Evolutionary conservation across 768 basidiomycete genomes (phyloP).

Genomic region (Hygrophorus pudorinus): DNA sequence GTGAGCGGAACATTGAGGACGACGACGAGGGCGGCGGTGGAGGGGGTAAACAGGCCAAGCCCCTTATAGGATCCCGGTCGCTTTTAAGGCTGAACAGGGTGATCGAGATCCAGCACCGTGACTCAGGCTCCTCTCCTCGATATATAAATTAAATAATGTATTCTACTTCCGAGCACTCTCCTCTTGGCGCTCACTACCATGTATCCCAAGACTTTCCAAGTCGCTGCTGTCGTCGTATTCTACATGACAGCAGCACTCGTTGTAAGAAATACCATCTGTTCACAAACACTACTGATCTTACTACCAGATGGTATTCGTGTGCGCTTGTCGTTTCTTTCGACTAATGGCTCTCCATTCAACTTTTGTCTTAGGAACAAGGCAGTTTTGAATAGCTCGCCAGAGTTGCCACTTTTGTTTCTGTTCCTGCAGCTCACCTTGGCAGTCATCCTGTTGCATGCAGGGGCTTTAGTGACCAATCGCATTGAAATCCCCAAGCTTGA

Average conservation of each 20-base stretch:
- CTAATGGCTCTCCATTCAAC: conserved; percentile 6
- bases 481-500: conserved; percentile 52
- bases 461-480: conserved; percentile 35
- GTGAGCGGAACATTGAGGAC: no score
- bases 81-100: no score
- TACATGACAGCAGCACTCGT: conserved; percentile 72
- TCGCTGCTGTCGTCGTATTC: conserved; percentile 65
- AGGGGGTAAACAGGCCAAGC: no score
- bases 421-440: conserved; percentile 61
- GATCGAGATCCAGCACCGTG: no score
- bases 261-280: conserved; percentile 31
- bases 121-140: no score
- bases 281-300: background rate
- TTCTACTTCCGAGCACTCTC: background rate
- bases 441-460: conserved; percentile 49
- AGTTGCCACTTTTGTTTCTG: conserved; percentile 59
- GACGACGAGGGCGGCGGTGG: no score
- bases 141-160: no score
- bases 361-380: conserved; percentile 53
- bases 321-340: conserved; percentile 8
- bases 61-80: no score
- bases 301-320: conserved; percentile 45
- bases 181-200: conserved; percentile 3
- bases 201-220: conserved; percentile 27
- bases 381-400: conserved; percentile 55